phyloP scores from a whole-genome alignment of 2,329 filamentous ascomycete species.

The Trichothecium roseum region DNA sequence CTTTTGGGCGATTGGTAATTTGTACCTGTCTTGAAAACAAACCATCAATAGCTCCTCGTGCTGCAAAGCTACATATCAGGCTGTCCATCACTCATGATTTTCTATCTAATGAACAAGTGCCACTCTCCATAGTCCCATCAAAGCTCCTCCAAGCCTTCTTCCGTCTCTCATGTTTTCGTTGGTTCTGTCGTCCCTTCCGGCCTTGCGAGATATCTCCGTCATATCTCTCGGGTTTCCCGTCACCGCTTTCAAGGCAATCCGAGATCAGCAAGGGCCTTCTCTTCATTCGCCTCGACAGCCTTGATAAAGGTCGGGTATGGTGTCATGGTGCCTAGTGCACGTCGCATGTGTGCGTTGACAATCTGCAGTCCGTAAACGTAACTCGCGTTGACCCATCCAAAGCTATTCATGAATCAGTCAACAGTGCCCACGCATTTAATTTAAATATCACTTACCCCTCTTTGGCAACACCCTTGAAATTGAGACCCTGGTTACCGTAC shows the following conservation, averaged over 20 bases:
- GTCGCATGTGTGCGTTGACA: slow-evolving; percentile 78
- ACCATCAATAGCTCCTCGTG: too few species aligned
- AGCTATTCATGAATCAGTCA: slow-evolving; percentile 41
- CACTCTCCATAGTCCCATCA: slow-evolving; percentile 1
- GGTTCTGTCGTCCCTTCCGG: too few species aligned
- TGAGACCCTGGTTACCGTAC: slow-evolving; percentile 91
- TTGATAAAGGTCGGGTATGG: slow-evolving; percentile 74
- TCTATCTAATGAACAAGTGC: too few species aligned
- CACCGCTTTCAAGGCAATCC: slow-evolving; percentile 8
- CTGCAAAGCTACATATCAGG: too few species aligned
- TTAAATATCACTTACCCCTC: slow-evolving; percentile 64
- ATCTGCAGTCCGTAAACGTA: slow-evolving; percentile 90
- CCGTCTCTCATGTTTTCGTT: too few species aligned
- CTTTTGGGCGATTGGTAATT: too few species aligned
- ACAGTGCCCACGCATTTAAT: background rate
- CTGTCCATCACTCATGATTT: too few species aligned
- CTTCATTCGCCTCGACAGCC: slow-evolving; percentile 47
- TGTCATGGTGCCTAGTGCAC: slow-evolving; percentile 79
- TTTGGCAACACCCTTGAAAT: slow-evolving; percentile 91
- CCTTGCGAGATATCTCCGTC: too few species aligned
- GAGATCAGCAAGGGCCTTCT: slow-evolving; percentile 40
- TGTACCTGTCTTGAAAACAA: too few species aligned
- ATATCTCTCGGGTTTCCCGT: background rate
- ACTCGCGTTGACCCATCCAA: slow-evolving; percentile 98
- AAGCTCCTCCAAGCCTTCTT: slow-evolving; percentile 3